phyloP scores from a whole-genome alignment of 768 basidiomycete genomes.

The Dioszegia hungarica region DNA sequence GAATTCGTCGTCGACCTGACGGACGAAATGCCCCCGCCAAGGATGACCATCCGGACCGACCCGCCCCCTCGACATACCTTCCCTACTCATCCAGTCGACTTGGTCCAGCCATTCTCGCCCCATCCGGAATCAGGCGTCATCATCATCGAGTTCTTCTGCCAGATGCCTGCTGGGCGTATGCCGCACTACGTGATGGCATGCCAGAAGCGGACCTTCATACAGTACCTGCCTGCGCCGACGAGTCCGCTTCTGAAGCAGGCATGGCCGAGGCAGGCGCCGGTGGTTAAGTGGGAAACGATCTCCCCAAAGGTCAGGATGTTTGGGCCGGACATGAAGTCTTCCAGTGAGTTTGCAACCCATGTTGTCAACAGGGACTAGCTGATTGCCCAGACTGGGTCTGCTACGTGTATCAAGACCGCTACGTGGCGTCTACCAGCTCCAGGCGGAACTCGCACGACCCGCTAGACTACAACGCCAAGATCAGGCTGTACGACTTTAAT shows the following conservation, averaged over 20 bases:
- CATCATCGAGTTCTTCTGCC: constrained; percentile 39
- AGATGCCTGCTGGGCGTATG: constrained; percentile 12
- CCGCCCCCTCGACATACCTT: constrained; percentile 44
- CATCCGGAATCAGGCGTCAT: constrained; percentile 38
- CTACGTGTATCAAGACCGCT: constrained; percentile 46
- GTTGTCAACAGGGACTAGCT: background rate
- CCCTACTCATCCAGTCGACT: constrained; percentile 29
- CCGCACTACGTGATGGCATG: constrained; percentile 30
- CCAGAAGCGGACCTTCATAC: constrained; percentile 29
- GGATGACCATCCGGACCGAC: constrained; percentile 41
- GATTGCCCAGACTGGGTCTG: constrained; percentile 42
- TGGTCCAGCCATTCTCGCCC: constrained; percentile 26
- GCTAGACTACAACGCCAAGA: background rate
- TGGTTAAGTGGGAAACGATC: constrained; percentile 30
- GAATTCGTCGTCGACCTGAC: constrained; percentile 23
- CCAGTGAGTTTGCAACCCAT: constrained; percentile 21
- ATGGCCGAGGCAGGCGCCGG: constrained; percentile 34
- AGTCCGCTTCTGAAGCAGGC: constrained; percentile 22
- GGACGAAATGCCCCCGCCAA: constrained; percentile 32
- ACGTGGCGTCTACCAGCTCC: constrained; percentile 17
- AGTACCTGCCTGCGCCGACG: constrained; percentile 31
- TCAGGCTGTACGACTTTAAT: constrained; percentile 42
- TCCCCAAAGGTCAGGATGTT: constrained; percentile 40
- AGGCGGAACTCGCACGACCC: constrained; percentile 1
- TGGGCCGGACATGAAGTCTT: constrained; percentile 25